Evolutionary conservation across 495 filamentous ascomycete genomes (phyloP), one percentile per base, ranked within the genome.

Genomic region (Hypoxylon subgilvum): DNA sequence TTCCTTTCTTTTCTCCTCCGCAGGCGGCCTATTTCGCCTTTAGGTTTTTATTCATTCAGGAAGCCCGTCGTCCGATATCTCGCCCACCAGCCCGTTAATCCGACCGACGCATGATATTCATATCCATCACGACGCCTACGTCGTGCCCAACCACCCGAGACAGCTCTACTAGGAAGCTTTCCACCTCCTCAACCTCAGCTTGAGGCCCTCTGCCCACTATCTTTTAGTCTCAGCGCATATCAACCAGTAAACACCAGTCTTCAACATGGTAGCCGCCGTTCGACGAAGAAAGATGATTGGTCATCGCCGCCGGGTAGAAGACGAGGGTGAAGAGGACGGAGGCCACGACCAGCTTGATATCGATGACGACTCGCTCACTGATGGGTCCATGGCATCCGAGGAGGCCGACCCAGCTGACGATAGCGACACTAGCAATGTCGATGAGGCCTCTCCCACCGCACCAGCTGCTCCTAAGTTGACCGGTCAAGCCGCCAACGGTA

Each of bases 311-410:
- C 81, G 85, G 67, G 79, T 87, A 53, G 90, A 92, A 65, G 90
- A 96, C 61, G 90, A 94, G 61, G 88, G 85, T 54, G 85, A 88
- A 63, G 84, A 87, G 27, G 89, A 91, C 51, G 87, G 86, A 56
- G 84, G 83, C 48, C 83, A 80, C 38, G 77, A 87, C 47, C 79
- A 76, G 51, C 83, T 84, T 42, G 87, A 88, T 25, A 62, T 88
- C 17, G 88, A 89, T 30, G 89, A 96, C 66, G 90, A 93, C 72
- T 92, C 89, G 21, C 68, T 92, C 72, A 93, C 88, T 68, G 91
- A 94, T 66, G 87, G 84, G 27, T 92, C 90, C 21, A 78, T 85
- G 57, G 80, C 81, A 42, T 92, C 83, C 68, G 89, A 91, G 52
- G 86, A 86, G 22, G 86, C 88, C 38, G 88, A 90, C 53, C 83